Evolutionary conservation across 345 rosid species (phyloP), one percentile per base, ranked within the genome.

Genomic region (Populus tremula): DNA sequence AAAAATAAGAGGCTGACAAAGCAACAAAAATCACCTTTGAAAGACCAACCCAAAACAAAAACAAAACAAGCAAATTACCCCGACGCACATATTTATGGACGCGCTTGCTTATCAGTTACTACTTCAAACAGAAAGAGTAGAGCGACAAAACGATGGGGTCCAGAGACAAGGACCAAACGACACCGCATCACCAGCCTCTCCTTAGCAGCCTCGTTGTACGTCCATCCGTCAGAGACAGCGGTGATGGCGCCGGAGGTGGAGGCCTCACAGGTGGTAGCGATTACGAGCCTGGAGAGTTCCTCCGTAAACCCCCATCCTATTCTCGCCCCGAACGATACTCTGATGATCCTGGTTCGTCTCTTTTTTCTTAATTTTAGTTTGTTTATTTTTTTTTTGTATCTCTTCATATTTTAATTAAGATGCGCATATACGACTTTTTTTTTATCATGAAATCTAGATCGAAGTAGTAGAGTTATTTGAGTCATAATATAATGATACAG

Each of bases 191-290:
- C 73, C 97, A 87, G 77, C 90, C 90, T 43, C 91, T 90, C 20
- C 90, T 91, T 68, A 92, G 94, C 86, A 90, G 98, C 86, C 93
- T 94, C 71, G 89, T 94, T 69, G 92, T 93, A 17, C 91, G 98
- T 0, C 91, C 93, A 17, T 87, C 92, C 11, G 85, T 69, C 66
- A 89, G 87, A 82, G 91, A 85, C 67, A 89, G 84, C 16, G 81
- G 81, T 35, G 88, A 77, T 27, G 91, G 77, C 2, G 84, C 75
- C 17, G 83, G 78, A 8, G 87, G 61, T 4, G 87, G 61, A 4
- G 84, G 87, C 64, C 82, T 83, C 6, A n/a, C 70, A 5, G 81
- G 77, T 73, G 88, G 84, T 64, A 84, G 85, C 78, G 93, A 91
- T 72, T 87, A 85, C 77, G 93, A 92, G 74, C 85, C 91, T 33